Percentiles rank a stretch among this genome's conserved stretches.
Evolutionary conservation across 2,329 filamentous ascomycete genomes (phyloP).

Genomic region (Pestalotiopsis sp.): DNA sequence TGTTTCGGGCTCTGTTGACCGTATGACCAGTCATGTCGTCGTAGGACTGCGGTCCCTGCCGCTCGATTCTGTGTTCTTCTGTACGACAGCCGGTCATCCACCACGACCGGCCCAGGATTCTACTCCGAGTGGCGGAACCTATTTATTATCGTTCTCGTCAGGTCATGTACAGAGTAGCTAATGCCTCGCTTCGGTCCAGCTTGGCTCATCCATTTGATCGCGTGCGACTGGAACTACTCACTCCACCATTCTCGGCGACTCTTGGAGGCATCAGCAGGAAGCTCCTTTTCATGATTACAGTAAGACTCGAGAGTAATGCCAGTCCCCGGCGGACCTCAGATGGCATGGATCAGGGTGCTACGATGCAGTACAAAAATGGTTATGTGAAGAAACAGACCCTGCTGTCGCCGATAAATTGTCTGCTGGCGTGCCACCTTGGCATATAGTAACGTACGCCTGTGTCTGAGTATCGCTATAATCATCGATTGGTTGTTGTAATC

Average conservation of each 20-base stretch:
- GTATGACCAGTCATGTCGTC: not conserved
- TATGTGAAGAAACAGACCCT: not conserved
- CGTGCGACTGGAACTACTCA: not conserved
- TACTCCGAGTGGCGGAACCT: not conserved
- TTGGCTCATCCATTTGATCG: not conserved
- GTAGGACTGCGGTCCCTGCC: not conserved
- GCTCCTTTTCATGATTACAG: not conserved
- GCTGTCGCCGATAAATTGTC: not conserved
- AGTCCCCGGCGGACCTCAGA: not conserved
- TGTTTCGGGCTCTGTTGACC: not conserved
- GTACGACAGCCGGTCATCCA: not conserved
- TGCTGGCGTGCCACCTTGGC: not conserved
- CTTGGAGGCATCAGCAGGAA: not conserved
- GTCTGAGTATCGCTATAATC: not conserved
- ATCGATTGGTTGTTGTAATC: not conserved
- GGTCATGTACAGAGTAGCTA: not conserved
- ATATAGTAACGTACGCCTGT: not conserved
- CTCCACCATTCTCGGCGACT: not conserved
- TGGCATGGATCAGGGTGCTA: not conserved
- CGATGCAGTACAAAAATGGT: not conserved
- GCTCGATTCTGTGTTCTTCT: not conserved
- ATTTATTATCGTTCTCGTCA: not conserved
- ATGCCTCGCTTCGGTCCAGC: not conserved
- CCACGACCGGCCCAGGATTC: not conserved
- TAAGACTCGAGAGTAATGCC: not conserved